Evolutionary conservation across 352 stramenopile species (phyloP).

Genomic region (Globisporangium splendens): DNA sequence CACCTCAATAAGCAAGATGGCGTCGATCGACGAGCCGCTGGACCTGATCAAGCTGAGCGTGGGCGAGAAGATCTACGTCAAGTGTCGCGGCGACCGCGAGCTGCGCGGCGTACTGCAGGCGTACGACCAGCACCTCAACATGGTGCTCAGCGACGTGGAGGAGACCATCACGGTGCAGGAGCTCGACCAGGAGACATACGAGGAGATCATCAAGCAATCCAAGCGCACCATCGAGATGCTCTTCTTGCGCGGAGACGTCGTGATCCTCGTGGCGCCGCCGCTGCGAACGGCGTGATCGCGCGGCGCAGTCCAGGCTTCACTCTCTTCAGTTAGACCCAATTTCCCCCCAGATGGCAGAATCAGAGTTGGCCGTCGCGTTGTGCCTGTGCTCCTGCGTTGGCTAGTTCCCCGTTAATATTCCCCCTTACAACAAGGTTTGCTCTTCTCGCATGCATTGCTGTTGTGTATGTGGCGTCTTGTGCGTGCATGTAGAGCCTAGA

Average conservation of each 20-base stretch:
- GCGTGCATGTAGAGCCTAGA: conserved; percentile 6
- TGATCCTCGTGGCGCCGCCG: conserved; percentile 97
- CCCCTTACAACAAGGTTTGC: background rate
- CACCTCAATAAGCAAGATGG: conserved; percentile 32
- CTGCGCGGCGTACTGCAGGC: conserved; percentile 96
- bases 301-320: background rate
- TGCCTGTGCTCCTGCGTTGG: background rate
- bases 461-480: conserved; percentile 1
- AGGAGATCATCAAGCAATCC: conserved; percentile 95
- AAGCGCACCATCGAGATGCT: conserved; percentile 98
- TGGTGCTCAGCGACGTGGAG: conserved; percentile 98
- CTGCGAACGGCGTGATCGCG: conserved; percentile 80
- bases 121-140: conserved; percentile 99
- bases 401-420: conserved; percentile 13
- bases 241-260: conserved; percentile 98
- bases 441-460: background rate
- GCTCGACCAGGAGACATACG: conserved; percentile 97
- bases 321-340: background rate
- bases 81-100: conserved; percentile 97
- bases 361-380: background rate
- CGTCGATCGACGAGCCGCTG: conserved; percentile 93
- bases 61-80: conserved; percentile 98
- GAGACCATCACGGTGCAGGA: conserved; percentile 97
- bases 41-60: conserved; percentile 99
- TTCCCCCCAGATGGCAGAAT: background rate